Evolutionary conservation across 2,329 filamentous ascomycete species (phyloP).

Genomic region (Colletotrichum sp.): DNA sequence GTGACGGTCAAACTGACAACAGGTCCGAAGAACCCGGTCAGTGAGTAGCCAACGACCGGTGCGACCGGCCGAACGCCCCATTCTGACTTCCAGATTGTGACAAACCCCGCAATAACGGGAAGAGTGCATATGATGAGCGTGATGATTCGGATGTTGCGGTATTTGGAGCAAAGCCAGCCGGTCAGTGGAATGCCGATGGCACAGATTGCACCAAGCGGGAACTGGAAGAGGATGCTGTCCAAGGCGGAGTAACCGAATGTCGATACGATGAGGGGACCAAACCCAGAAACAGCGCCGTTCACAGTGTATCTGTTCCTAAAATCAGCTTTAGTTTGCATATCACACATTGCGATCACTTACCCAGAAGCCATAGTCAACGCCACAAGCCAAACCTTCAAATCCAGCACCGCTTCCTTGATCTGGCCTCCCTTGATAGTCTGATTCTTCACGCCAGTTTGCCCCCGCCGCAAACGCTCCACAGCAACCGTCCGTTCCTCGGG

Average conservation of each 20-base stretch:
- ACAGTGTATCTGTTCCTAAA: slow-evolving; percentile 47
- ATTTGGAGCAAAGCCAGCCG: slow-evolving; percentile 54
- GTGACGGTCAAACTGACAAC: slow-evolving; percentile 47
- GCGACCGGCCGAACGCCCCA: slow-evolving; percentile 56
- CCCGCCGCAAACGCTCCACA: slow-evolving; percentile 52
- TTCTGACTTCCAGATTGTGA: slow-evolving; percentile 61
- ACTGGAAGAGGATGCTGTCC: slow-evolving; percentile 63
- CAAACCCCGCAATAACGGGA: slow-evolving; percentile 64
- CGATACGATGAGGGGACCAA: slow-evolving; percentile 59
- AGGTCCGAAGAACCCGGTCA: slow-evolving; percentile 64
- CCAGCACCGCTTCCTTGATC: slow-evolving; percentile 49
- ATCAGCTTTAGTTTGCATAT: neutral
- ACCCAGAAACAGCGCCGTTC: slow-evolving; percentile 61
- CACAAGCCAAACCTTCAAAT: slow-evolving; percentile 58
- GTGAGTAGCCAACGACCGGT: slow-evolving; percentile 60
- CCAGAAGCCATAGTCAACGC: slow-evolving; percentile 58
- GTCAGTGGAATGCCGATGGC: slow-evolving; percentile 59
- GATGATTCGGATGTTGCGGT: slow-evolving; percentile 58
- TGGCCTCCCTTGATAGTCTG: slow-evolving; percentile 52
- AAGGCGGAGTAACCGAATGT: slow-evolving; percentile 58
- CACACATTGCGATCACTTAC: slow-evolving; percentile 25
- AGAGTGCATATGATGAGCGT: slow-evolving; percentile 59
- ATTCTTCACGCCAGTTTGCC: slow-evolving; percentile 54
- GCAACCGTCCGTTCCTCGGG: slow-evolving; percentile 55
- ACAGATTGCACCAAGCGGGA: slow-evolving; percentile 61